A percentile compares a stretch with the other conserved stretches of the same genome.
Evolutionary conservation across 73 alveolate species (phyloP).

Genomic region (Uronychia binucleata): DNA sequence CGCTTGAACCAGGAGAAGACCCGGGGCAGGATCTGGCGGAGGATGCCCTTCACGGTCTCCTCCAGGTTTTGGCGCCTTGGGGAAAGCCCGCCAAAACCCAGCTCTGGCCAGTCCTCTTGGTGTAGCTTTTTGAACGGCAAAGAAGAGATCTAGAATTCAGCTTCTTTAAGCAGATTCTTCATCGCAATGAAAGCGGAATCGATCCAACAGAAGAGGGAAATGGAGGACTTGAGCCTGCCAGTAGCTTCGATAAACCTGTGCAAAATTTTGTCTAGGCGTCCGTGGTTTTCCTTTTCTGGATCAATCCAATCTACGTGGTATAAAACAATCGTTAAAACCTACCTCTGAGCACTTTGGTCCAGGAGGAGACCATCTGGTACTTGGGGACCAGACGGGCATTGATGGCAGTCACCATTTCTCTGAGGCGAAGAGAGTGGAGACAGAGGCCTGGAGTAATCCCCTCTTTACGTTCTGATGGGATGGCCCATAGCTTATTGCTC

Average conservation of each 20-base stretch:
- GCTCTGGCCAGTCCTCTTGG: background rate
- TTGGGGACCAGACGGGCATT: background rate
- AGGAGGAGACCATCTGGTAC: background rate
- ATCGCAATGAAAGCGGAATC: background rate
- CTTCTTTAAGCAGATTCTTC: background rate
- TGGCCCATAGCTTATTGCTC: background rate
- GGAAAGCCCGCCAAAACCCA: background rate
- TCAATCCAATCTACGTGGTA: background rate
- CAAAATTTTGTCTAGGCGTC: background rate
- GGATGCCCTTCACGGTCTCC: background rate
- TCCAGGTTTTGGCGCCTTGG: background rate
- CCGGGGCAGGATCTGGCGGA: background rate
- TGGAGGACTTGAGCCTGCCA: background rate
- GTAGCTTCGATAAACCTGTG: background rate
- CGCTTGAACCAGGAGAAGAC: background rate
- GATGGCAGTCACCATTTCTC: background rate
- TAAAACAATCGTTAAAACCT: no score
- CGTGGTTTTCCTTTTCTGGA: background rate
- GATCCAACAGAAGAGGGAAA: background rate
- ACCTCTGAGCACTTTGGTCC: background rate
- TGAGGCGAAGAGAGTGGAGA: background rate
- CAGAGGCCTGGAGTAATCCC: background rate
- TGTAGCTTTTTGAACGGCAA: background rate
- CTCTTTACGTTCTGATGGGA: background rate
- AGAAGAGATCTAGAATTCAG: background rate